These are phyloP conservation scores for Rhizophora apiculata DNA, from an alignment of 345 rosid genomes.

Conservation along the genomic window DNA sequence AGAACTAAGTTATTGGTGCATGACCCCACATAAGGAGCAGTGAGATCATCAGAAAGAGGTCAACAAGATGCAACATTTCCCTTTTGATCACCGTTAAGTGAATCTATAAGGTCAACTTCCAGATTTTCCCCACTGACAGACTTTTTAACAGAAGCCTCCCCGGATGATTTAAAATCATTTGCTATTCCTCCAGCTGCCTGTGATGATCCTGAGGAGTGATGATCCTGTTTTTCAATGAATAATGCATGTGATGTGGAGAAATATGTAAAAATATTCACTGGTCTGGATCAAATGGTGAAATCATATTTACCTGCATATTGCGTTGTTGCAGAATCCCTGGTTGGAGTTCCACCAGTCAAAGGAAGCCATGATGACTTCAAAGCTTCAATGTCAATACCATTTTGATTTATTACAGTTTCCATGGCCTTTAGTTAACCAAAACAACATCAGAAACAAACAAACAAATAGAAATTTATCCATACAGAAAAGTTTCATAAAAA, in stretches of 20 bases:
- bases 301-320: too few species aligned
- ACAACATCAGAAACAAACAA: constrained; percentile 19
- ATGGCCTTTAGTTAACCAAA: constrained; percentile 59
- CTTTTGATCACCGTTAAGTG: constrained; percentile 3
- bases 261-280: too few species aligned
- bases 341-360: constrained; percentile 12
- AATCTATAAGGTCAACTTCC: constrained; percentile 7
- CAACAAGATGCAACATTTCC: constrained; percentile 10
- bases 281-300: too few species aligned
- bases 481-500: constrained; percentile 1
- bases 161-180: not conserved
- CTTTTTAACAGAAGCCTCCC: constrained; percentile 9
- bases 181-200: too few species aligned
- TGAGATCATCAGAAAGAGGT: not conserved
- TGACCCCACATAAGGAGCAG: too few species aligned
- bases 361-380: constrained; percentile 74
- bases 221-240: too few species aligned
- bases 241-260: too few species aligned
- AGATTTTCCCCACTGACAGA: too few species aligned
- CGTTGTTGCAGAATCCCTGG: too few species aligned
- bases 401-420: constrained; percentile 93
- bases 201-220: too few species aligned
- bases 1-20: too few species aligned
- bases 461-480: not conserved
- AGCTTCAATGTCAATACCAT: constrained; percentile 91